phyloP scores from a whole-genome alignment of 2,329 filamentous ascomycete species.

The Emmonsiellopsis sp. region DNA sequence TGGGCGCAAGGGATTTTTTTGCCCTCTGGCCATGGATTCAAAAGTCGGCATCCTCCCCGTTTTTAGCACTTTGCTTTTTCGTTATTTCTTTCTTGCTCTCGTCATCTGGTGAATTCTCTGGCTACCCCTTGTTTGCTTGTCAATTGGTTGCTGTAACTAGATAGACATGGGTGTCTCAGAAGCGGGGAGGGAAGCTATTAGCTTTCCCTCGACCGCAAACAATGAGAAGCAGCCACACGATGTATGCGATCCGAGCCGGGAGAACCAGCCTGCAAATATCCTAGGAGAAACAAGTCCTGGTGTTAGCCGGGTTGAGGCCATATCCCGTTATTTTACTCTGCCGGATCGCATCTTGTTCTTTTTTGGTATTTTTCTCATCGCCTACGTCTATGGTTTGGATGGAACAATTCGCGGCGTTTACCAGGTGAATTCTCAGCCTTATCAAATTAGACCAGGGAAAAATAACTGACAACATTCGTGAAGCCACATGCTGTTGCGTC shows the following conservation, averaged over 20 bases:
- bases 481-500: conserved; percentile 46
- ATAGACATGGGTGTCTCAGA: background rate
- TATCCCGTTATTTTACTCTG: conserved; percentile 44
- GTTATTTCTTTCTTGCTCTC: background rate
- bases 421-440: conserved; percentile 24
- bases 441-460: conserved; percentile 4
- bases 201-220: background rate
- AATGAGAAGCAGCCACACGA: background rate
- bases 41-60: background rate
- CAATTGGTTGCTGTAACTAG: background rate
- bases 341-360: conserved; percentile 51
- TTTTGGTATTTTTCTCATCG: conserved; percentile 52
- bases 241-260: background rate
- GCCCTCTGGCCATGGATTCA: background rate
- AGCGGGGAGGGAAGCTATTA: background rate
- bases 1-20: background rate
- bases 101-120: background rate
- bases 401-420: conserved; percentile 46
- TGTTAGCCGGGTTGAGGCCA: conserved; percentile 51
- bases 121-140: background rate
- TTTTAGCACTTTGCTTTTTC: background rate
- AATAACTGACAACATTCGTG: conserved; percentile 6
- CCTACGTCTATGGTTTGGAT: conserved; percentile 56
- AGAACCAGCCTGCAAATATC: background rate
- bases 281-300: conserved; percentile 38